Evolutionary conservation across 148 eudicot genomes (phyloP), one percentile per base, ranked within the genome.

Genomic region (Dysphania ambrosioides): DNA sequence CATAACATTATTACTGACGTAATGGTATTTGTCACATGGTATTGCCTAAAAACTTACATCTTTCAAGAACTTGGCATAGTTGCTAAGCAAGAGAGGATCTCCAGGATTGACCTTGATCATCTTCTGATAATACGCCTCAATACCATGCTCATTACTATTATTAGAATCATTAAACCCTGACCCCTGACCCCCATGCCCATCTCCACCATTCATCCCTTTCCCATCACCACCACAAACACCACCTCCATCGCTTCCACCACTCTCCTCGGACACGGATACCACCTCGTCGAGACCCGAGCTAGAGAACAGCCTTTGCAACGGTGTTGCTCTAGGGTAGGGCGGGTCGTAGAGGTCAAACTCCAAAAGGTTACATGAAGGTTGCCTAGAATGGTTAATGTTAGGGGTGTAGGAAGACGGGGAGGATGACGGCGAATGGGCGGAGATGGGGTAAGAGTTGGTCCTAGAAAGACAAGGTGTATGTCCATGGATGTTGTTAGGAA

Each of bases 21-120:
- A n/a, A n/a, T n/a, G n/a, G n/a, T n/a, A n/a, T n/a, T n/a, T n/a
- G n/a, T n/a, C n/a, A n/a, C n/a, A n/a, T n/a, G n/a, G n/a, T n/a
- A n/a, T 5, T 0, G 13, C 8, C 9, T 9, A 0, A 55, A 8
- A 36, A 42, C 34, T 57, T 77, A 88, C 89, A 82, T 85, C 85
- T 79, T 83, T 85, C 51, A 88, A 80, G 70, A 81, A 88, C 62
- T 60, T 85, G 27, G 92, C 92, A 80, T 88, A 88, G 70, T 88
- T 88, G 1, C 85, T 84, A 53, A 88, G 82, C 10, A 88, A 74
- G 27, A 88, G 84, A 35, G 77, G 58, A 80, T 86, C 83, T 10
- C 82, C 83, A 44, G 92, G 90, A 68, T 88, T 81, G 55, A 83
- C 77, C 55, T 85, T 78, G 15, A 88, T 86, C 92, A 88, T 81